Conservation (phyloP, 2,329 filamentous ascomycete genomes). For the Calonectria ilicicola region DNA sequence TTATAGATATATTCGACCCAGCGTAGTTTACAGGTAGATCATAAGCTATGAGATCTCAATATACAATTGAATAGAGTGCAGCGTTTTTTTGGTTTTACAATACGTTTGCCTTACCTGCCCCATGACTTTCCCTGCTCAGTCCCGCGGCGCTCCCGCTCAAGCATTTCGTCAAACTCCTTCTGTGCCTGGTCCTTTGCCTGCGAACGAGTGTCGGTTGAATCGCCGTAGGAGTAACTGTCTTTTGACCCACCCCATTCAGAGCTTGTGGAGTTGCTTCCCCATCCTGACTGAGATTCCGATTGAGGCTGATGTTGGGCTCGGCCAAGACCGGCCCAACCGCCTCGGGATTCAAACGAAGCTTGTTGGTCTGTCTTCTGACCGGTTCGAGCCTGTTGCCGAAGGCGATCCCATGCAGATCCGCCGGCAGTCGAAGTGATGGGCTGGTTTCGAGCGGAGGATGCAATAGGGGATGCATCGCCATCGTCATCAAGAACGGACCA, state of each 20-base stretch:
- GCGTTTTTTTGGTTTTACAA: neutral
- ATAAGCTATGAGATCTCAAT: conserved; percentile 7
- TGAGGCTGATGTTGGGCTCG: conserved; percentile 22
- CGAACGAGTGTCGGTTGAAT: conserved; percentile 51
- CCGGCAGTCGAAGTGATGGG: conserved; percentile 25
- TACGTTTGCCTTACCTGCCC: conserved; percentile 29
- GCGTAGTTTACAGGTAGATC: conserved; percentile 2
- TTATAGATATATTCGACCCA: neutral
- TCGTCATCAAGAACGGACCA: conserved; percentile 49
- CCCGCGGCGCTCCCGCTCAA: conserved; percentile 58
- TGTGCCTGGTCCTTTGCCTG: conserved; percentile 60
- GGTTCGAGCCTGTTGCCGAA: conserved; percentile 50
- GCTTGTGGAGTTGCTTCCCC: conserved; percentile 42
- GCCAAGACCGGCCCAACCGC: conserved; percentile 27
- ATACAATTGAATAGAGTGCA: conserved; percentile 12
- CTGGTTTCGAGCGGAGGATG: conserved; percentile 45
- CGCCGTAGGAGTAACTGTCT: conserved; percentile 50
- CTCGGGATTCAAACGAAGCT: conserved; percentile 25
- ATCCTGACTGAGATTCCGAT: conserved; percentile 34
- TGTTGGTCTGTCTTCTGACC: conserved; percentile 34
- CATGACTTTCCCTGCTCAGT: conserved; percentile 45
- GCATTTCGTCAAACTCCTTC: conserved; percentile 61
- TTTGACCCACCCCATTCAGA: conserved; percentile 25
- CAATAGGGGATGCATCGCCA: conserved; percentile 59
- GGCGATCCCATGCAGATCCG: conserved; percentile 58